Percentiles rank a stretch among this genome's conserved stretches.
Evolutionary conservation across 1,284 basidiomycete species (phyloP).

Genomic region (Termitomyces sp.): DNA sequence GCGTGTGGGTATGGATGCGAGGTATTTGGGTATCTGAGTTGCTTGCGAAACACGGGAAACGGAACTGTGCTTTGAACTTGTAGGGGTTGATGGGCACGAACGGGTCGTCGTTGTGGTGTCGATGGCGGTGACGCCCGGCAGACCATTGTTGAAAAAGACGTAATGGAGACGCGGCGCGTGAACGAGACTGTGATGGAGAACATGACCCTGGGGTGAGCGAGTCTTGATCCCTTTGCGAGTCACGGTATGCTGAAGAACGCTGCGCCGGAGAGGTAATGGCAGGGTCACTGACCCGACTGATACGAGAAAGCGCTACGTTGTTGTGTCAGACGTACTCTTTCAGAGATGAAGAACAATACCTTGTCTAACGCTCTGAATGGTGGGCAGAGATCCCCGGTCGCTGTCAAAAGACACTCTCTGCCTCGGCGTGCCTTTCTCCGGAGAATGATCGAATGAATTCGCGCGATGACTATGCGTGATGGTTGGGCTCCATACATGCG

Average conservation of each 20-base stretch:
- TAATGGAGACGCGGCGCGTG: constrained; percentile 34
- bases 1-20: constrained; percentile 8
- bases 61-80: constrained; percentile 25
- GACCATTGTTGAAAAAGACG: constrained; percentile 39
- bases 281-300: constrained; percentile 21
- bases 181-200: constrained; percentile 30
- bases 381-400: constrained; percentile 29
- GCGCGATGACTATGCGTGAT: constrained; percentile 7
- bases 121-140: constrained; percentile 28
- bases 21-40: constrained; percentile 10
- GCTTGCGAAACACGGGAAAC: constrained; percentile 16
- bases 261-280: constrained; percentile 20
- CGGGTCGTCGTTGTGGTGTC: constrained; percentile 29
- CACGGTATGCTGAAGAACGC: constrained; percentile 19
- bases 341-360: constrained; percentile 17
- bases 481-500: constrained; percentile 13
- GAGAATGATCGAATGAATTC: constrained; percentile 20
- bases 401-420: constrained; percentile 35
- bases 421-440: constrained; percentile 28
- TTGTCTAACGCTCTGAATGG: constrained; percentile 27
- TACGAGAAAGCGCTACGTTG: constrained; percentile 22
- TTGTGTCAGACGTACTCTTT: neutral
- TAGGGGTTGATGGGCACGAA: constrained; percentile 43
- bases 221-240: constrained; percentile 18
- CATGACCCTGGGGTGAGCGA: constrained; percentile 20